These are phyloP conservation scores for Hypomontagnella monticulosa DNA, from an alignment of 495 filamentous ascomycete genomes.

Conservation along the genomic window DNA sequence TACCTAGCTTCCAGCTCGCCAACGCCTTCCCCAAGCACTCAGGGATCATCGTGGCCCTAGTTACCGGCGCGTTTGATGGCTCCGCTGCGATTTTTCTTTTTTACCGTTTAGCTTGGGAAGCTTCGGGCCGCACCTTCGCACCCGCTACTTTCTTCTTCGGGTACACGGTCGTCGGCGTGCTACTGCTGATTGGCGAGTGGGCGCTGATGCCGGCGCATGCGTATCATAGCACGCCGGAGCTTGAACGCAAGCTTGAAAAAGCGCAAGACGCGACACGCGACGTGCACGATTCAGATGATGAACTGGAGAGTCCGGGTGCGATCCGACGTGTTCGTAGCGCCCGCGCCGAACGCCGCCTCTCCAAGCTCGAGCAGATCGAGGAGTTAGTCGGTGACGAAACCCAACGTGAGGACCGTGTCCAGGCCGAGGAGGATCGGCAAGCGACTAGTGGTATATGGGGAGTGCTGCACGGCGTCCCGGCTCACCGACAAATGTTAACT, in stretches of 20 bases:
- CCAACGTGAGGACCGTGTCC: constrained; percentile 56
- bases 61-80: constrained; percentile 78
- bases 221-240: constrained; percentile 68
- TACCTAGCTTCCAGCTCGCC: constrained; percentile 74
- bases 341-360: constrained; percentile 43
- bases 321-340: constrained; percentile 49
- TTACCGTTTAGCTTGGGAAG: constrained; percentile 69
- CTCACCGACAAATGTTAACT: constrained; percentile 56
- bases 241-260: constrained; percentile 58
- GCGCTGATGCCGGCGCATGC: constrained; percentile 70
- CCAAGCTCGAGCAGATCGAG: constrained; percentile 54
- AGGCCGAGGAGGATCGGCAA: constrained; percentile 64
- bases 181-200: constrained; percentile 64
- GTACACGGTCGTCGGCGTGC: constrained; percentile 67
- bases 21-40: constrained; percentile 75
- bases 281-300: constrained; percentile 53
- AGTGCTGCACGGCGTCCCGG: constrained; percentile 58
- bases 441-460: constrained; percentile 61
- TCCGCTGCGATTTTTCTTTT: constrained; percentile 74
- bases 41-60: constrained; percentile 71
- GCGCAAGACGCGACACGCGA: constrained; percentile 44
- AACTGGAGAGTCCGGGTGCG: constrained; percentile 44
- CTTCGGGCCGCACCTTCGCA: constrained; percentile 57
- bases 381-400: constrained; percentile 53
- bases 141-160: constrained; percentile 71